A percentile compares a stretch with the other conserved stretches of the same genome.
Evolutionary conservation across 108 stramenopile species (phyloP).

Genomic region (Schizochytrium sp.): DNA sequence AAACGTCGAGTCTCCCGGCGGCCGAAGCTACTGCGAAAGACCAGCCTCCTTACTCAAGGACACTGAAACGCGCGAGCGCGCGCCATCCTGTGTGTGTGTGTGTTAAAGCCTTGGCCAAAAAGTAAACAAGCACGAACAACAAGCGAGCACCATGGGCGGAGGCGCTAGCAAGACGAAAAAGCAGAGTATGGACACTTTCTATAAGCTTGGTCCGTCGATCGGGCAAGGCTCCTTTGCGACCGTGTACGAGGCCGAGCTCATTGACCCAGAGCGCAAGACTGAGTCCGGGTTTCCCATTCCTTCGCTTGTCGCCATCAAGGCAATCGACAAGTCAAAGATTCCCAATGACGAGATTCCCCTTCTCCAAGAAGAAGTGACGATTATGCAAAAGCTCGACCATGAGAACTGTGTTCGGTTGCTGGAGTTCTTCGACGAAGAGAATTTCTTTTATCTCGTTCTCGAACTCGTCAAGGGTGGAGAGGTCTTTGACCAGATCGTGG

Average conservation of each 20-base stretch:
- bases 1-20: too few relatives aligned
- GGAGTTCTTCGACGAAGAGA: conserved; percentile 32
- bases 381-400: conserved; percentile 29
- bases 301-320: not conserved
- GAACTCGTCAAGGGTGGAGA: conserved; percentile 62
- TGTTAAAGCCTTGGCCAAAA: too few relatives aligned
- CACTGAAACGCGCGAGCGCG: too few relatives aligned
- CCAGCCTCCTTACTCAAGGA: too few relatives aligned
- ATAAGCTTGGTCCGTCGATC: not conserved
- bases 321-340: not conserved
- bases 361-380: conserved; percentile 19
- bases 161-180: not conserved
- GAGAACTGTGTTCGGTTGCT: conserved; percentile 34
- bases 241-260: not conserved
- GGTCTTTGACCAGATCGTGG: conserved; percentile 81
- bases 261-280: not conserved
- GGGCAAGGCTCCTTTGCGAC: conserved; percentile 1
- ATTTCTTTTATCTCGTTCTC: conserved; percentile 51
- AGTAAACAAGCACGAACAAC: too few relatives aligned
- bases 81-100: too few relatives aligned
- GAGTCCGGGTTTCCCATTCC: not conserved
- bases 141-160: not conserved
- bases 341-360: not conserved
- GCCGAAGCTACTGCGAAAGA: too few relatives aligned
- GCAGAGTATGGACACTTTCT: not conserved